These are phyloP conservation scores for Drechslerella coelobrocha DNA, from an alignment of 2,329 filamentous ascomycete species.

Conservation along the genomic window DNA sequence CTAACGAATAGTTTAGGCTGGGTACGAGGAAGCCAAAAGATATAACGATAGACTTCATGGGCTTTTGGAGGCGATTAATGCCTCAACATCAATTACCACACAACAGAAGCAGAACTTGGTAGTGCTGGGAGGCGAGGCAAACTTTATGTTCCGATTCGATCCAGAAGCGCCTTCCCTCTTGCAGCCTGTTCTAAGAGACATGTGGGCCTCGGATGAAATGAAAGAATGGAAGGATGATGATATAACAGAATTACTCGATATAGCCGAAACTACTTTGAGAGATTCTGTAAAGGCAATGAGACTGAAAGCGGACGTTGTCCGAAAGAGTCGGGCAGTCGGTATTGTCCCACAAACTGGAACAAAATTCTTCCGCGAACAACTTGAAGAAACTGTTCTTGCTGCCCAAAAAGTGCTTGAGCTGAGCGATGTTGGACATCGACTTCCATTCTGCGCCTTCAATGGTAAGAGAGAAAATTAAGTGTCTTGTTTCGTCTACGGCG, in stretches of 20 bases:
- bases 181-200: slow-evolving; percentile 68
- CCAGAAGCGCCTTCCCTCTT: slow-evolving; percentile 71
- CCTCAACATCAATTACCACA: slow-evolving; percentile 66
- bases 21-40: slow-evolving; percentile 83
- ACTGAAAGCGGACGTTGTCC: slow-evolving; percentile 78
- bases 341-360: slow-evolving; percentile 71
- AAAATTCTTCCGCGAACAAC: slow-evolving; percentile 81
- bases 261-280: slow-evolving; percentile 81
- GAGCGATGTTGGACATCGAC: slow-evolving; percentile 69
- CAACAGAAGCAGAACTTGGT: slow-evolving; percentile 78
- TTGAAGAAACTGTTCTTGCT: slow-evolving; percentile 94
- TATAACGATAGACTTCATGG: slow-evolving; percentile 90
- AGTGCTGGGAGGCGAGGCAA: slow-evolving; percentile 94
- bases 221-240: slow-evolving; percentile 75
- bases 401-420: slow-evolving; percentile 92
- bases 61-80: slow-evolving; percentile 77
- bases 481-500: background rate
- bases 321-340: slow-evolving; percentile 87
- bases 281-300: slow-evolving; percentile 82
- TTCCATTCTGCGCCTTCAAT: slow-evolving; percentile 98
- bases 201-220: slow-evolving; percentile 83
- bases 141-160: slow-evolving; percentile 84
- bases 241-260: slow-evolving; percentile 81
- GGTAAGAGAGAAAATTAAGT: slow-evolving; percentile 60
- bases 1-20: slow-evolving; percentile 63